phyloP scores from a whole-genome alignment of 352 stramenopile species.

The Bremia lactucae region DNA sequence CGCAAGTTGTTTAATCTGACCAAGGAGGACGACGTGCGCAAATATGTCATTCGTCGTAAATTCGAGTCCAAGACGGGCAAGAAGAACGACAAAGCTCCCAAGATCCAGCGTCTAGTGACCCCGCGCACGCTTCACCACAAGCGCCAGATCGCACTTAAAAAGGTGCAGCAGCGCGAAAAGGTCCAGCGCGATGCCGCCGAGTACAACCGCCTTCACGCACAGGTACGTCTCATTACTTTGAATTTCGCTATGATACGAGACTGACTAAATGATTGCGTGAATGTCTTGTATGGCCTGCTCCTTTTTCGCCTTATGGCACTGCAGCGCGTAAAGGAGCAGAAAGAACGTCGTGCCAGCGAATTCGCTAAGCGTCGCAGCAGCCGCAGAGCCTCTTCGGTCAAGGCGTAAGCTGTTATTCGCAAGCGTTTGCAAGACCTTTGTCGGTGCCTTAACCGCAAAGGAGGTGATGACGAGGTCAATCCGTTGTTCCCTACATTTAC shows the following conservation, averaged over 20 bases:
- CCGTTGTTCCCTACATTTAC: too few species aligned
- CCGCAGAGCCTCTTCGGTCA: constrained; percentile 89
- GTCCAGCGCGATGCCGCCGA: constrained; percentile 90
- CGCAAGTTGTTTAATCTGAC: constrained; percentile 99
- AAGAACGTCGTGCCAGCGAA: constrained; percentile 94
- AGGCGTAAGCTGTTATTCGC: constrained; percentile 60
- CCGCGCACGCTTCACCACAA: constrained; percentile 95
- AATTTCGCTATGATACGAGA: not conserved
- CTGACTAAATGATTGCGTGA: constrained; percentile 33
- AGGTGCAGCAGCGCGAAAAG: constrained; percentile 83
- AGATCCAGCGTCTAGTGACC: constrained; percentile 99
- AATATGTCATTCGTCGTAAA: constrained; percentile 98
- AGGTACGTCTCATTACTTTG: constrained; percentile 43
- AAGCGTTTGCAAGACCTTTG: too few species aligned
- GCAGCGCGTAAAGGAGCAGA: constrained; percentile 96
- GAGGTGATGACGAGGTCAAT: constrained; percentile 7
- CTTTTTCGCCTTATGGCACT: constrained; percentile 91
- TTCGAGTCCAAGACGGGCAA: constrained; percentile 99
- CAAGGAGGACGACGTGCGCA: constrained; percentile 99
- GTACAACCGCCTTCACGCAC: constrained; percentile 96
- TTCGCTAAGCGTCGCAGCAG: constrained; percentile 97
- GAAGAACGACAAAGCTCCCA: constrained; percentile 96
- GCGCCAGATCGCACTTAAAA: constrained; percentile 81
- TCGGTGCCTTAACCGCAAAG: too few species aligned
- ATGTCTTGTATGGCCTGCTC: constrained; percentile 61